These are phyloP conservation scores for Mikania micrantha DNA, from an alignment of 129 eudicot genomes.

Conservation along the genomic window DNA sequence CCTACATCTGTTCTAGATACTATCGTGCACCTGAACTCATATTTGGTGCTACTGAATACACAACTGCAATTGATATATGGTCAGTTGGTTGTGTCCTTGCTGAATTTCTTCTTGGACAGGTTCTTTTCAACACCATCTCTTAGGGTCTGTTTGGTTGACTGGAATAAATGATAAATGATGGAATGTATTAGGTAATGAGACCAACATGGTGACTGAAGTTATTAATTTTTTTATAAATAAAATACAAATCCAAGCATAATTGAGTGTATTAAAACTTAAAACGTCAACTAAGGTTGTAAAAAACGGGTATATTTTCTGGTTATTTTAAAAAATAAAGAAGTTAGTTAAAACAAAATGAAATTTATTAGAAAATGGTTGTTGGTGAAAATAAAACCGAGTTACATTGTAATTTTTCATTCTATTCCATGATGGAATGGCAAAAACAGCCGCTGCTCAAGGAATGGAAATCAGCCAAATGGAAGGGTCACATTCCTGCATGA, in stretches of 20 bases:
- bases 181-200: background rate
- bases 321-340: background rate
- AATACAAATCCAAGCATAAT: background rate
- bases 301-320: background rate
- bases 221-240: background rate
- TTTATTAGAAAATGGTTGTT: background rate
- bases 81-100: constrained; percentile 75
- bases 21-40: constrained; percentile 76
- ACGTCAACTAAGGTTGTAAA: background rate
- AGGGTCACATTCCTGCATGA: background rate
- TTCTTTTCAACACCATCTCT: constrained; percentile 17
- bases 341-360: background rate
- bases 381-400: background rate
- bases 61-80: constrained; percentile 68
- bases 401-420: background rate
- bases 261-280: background rate
- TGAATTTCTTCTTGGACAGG: constrained; percentile 79
- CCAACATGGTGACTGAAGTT: background rate
- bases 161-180: background rate
- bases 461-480: background rate
- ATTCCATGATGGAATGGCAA: background rate
- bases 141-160: background rate
- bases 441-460: background rate
- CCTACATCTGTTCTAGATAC: constrained; percentile 65
- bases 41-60: constrained; percentile 75